Evolutionary conservation across 176 grass and related monocot species (phyloP).

Genomic region (Carex littledalei): DNA sequence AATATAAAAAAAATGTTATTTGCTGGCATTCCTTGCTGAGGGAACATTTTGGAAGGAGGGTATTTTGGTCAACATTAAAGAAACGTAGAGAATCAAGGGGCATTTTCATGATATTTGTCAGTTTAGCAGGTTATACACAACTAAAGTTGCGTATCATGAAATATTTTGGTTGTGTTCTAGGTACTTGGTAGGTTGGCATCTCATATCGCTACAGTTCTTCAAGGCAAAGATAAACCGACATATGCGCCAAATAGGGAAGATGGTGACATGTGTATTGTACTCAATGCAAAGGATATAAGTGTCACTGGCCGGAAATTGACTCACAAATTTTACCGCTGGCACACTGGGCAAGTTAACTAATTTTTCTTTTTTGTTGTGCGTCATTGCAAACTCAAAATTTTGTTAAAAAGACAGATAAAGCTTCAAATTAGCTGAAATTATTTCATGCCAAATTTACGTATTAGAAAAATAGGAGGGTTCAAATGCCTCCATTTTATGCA

Average conservation of each 20-base stretch:
- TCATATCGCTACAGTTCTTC: constrained; percentile 72
- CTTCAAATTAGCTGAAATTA: not conserved
- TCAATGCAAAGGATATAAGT: constrained; percentile 88
- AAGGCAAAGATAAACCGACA: constrained; percentile 97
- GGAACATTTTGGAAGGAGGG: not conserved
- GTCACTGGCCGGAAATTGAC: constrained; percentile 93
- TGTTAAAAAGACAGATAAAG: not conserved
- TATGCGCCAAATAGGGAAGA: constrained; percentile 80
- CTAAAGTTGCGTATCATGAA: not conserved
- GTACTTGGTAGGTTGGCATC: constrained; percentile 90
- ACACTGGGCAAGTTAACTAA: constrained; percentile 63
- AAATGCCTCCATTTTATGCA: too few species aligned
- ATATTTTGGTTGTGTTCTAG: constrained; percentile 22
- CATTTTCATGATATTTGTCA: not conserved
- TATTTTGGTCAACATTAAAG: not conserved
- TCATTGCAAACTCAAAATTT: not conserved
- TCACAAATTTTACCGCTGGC: constrained; percentile 90
- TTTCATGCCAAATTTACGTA: not conserved
- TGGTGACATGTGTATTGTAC: constrained; percentile 89
- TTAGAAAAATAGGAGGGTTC: not conserved
- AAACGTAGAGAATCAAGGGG: not conserved
- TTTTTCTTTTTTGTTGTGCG: not conserved
- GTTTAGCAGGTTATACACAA: not conserved
- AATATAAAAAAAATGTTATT: not conserved
- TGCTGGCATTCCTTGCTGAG: not conserved